A percentile compares a stretch with the other conserved stretches of the same genome.
These are phyloP conservation scores for Luffa aegyptiaca DNA, from an alignment of 306 rosid species.

Conservation along the genomic window DNA sequence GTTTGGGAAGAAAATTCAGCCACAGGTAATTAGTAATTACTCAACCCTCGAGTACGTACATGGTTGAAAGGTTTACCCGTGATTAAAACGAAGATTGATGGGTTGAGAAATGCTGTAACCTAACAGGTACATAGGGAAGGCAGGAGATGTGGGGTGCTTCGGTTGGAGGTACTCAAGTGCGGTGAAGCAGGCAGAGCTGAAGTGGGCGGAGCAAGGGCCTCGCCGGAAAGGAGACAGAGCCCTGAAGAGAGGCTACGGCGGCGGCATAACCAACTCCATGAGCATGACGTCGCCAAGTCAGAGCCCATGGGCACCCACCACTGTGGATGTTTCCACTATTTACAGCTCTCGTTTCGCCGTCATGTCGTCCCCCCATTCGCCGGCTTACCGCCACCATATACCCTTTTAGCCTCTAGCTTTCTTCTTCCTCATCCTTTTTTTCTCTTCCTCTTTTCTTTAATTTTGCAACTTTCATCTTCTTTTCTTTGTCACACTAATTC, in stretches of 20 bases:
- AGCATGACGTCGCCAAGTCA: conserved; percentile 14
- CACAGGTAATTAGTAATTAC: conserved; percentile 38
- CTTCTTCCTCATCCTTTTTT: background rate
- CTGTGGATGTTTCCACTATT: conserved; percentile 20
- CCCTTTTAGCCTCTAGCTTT: conserved; percentile 24
- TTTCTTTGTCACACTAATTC: background rate
- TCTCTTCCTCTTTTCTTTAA: background rate
- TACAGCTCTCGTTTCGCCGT: conserved; percentile 31
- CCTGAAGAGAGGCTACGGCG: conserved; percentile 16
- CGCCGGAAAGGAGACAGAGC: conserved; percentile 28
- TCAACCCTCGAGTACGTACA: background rate
- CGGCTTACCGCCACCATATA: conserved; percentile 28
- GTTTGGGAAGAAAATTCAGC: conserved; percentile 79
- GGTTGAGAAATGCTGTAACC: background rate
- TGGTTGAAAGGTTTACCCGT: too few species aligned
- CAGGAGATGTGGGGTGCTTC: conserved; percentile 47
- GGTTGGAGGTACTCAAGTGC: conserved; percentile 42
- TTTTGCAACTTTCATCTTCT: background rate
- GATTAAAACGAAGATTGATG: background rate
- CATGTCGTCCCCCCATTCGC: conserved; percentile 27
- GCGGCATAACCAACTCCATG: conserved; percentile 6
- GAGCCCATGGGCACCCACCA: conserved; percentile 8
- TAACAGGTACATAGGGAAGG: conserved; percentile 57
- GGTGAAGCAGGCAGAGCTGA: conserved; percentile 51
- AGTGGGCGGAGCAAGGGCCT: conserved; percentile 82